Conservation (phyloP, 2,329 filamentous ascomycete genomes). For the Xylariaceae sp. region DNA sequence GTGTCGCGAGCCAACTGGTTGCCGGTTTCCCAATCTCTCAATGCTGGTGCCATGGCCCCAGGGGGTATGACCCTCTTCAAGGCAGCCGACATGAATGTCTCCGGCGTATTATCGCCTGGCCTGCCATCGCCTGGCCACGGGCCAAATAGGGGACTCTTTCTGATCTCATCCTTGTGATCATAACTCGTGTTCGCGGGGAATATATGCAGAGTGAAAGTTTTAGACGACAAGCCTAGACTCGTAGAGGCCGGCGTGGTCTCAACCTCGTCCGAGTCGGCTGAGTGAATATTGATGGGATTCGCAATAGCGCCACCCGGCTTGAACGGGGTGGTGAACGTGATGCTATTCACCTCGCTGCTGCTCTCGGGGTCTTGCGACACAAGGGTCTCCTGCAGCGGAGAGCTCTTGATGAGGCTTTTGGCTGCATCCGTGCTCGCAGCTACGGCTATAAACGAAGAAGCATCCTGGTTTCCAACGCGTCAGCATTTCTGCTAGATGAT, state of each 20-base stretch:
- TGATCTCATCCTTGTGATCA: conserved; percentile 25
- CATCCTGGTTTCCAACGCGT: conserved; percentile 33
- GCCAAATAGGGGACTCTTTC: conserved; percentile 27
- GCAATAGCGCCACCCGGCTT: conserved; percentile 25
- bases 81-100: conserved; percentile 27
- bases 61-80: conserved; percentile 26
- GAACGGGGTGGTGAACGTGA: conserved; percentile 23
- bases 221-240: conserved; percentile 24
- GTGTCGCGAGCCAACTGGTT: conserved; percentile 26
- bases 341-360: conserved; percentile 12
- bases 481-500: neutral
- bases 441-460: conserved; percentile 47
- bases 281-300: conserved; percentile 24
- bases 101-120: conserved; percentile 9
- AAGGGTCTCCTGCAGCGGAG: conserved; percentile 45
- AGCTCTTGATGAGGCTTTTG: conserved; percentile 37
- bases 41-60: conserved; percentile 26
- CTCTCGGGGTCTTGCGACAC: conserved; percentile 22
- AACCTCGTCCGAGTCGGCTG: conserved; percentile 8
- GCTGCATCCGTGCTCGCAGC: conserved; percentile 39
- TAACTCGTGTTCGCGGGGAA: conserved; percentile 29
- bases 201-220: conserved; percentile 29
- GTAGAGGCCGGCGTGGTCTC: conserved; percentile 19
- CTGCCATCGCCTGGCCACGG: conserved; percentile 26
- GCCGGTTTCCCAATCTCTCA: conserved; percentile 33